Base-by-base conservation (phyloP, 495 filamentous ascomycete species). In the Daldinia bambusicola region DNA sequence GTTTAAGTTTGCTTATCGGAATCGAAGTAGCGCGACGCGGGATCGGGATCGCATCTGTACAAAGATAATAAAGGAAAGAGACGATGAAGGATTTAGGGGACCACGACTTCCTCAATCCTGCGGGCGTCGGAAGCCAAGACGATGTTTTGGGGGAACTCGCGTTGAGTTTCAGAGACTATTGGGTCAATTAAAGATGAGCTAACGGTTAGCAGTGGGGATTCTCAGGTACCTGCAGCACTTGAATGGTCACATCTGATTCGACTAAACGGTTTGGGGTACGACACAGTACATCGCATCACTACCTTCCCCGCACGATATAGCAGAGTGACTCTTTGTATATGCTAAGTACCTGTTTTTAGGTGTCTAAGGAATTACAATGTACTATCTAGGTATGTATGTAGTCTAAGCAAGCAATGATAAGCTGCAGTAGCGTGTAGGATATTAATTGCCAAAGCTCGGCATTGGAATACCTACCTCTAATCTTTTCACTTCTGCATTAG, bases 371-470 rank as follows among this genome's bases (percentile, higher is more conserved):
- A 36, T 36, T 36, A 36, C 26, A 26, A 26, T 1, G 9, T 10
- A 36, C 34, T 7, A 36, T 36, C n/a, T 6, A n/a, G n/a, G n/a
- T n/a, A n/a, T n/a, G n/a, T n/a, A 4, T 16, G 1, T 26, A 26
- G 26, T n/a, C 43, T 48, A 48, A 48, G 8, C 43, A 10, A 48
- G 16, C 18, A 48, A 48, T 48, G 18, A n/a, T n/a, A 48, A 48
- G 43, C 43, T 63, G 52, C 53, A 55, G 59, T 59, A 61, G 53
- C 61, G 55, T 31, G 67, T 70, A 55, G 67, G 65, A 72, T 69
- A 41, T 68, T 68, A 63, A 71, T 63, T 72, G 36, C 36, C 12
- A 52, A 57, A 56, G 45, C 22, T 52, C 41, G 50, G 41, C 56
- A 67, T 50, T 57, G 36, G 41, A 14, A n/a, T n/a, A n/a, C n/a